Percentiles rank a stretch among this genome's conserved stretches.
phyloP scores from a whole-genome alignment of 1,139 yeast genomes.

The Hansenula lynferdii region DNA sequence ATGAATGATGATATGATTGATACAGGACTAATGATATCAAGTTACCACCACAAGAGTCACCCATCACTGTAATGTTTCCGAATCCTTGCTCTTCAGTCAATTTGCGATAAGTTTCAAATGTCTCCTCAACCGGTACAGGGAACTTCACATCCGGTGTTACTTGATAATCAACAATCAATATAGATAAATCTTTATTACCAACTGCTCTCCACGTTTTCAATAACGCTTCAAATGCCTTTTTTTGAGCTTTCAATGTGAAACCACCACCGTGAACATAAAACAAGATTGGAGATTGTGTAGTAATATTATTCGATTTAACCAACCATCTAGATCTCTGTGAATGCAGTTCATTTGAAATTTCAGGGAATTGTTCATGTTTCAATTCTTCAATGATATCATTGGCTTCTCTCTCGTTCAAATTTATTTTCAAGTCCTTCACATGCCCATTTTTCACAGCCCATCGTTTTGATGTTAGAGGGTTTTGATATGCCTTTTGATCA shows the following conservation, averaged over 20 bases:
- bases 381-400: not conserved
- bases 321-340: conserved; percentile 13
- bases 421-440: too few relatives aligned
- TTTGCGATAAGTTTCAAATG: conserved; percentile 27
- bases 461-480: too few relatives aligned
- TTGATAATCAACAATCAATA: conserved; percentile 36
- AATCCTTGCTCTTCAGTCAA: conserved; percentile 27
- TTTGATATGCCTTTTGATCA: too few relatives aligned
- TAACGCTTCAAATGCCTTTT: conserved; percentile 19
- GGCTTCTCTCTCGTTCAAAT: not conserved
- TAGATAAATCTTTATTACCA: conserved; percentile 18
- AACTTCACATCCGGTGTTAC: conserved; percentile 29
- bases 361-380: not conserved
- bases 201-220: conserved; percentile 29
- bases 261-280: conserved; percentile 40
- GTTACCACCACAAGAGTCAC: conserved; percentile 44
- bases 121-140: conserved; percentile 38
- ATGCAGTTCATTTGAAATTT: conserved; percentile 1
- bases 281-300: conserved; percentile 21
- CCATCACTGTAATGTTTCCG: conserved; percentile 31
- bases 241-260: conserved; percentile 26
- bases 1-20: not conserved
- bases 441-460: too few relatives aligned
- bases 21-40: conserved; percentile 23
- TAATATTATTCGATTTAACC: conserved; percentile 17